Percentiles rank a stretch among this genome's conserved stretches.
These are phyloP conservation scores for Fusarium nanum DNA, from an alignment of 2,329 filamentous ascomycete species.

Conservation along the genomic window DNA sequence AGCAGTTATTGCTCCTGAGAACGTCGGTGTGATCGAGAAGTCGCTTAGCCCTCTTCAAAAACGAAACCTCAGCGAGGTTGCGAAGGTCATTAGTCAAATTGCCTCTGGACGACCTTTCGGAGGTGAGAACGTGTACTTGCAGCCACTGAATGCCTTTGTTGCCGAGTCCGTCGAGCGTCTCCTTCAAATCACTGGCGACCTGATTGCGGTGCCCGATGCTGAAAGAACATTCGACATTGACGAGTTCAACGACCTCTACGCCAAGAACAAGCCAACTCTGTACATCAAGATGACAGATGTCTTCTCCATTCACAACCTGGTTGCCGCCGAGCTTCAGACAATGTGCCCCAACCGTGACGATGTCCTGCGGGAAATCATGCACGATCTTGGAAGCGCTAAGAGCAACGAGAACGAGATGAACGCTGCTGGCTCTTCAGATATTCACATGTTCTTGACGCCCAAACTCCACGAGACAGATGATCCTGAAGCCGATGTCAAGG, in stretches of 20 bases:
- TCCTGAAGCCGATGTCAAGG: constrained; percentile 90
- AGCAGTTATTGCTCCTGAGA: constrained; percentile 88
- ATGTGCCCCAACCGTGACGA: constrained; percentile 88
- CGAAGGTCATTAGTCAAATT: constrained; percentile 91
- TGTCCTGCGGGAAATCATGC: constrained; percentile 87
- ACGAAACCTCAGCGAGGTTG: constrained; percentile 88
- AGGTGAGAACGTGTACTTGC: constrained; percentile 93
- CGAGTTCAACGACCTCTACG: constrained; percentile 97
- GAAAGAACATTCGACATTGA: constrained; percentile 97
- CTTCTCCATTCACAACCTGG: constrained; percentile 92
- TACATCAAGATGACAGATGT: constrained; percentile 99
- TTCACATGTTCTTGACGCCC: constrained; percentile 88
- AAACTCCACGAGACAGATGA: constrained; percentile 92
- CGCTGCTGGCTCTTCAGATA: constrained; percentile 86
- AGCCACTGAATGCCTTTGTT: constrained; percentile 93
- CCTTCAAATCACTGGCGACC: constrained; percentile 76
- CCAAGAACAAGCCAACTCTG: constrained; percentile 95
- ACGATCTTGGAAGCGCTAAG: constrained; percentile 95
- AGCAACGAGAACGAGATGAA: constrained; percentile 95
- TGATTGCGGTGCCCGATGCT: constrained; percentile 86
- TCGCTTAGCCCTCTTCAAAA: constrained; percentile 91
- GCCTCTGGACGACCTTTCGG: constrained; percentile 91
- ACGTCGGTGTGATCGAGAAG: constrained; percentile 91
- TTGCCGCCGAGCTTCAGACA: constrained; percentile 80
- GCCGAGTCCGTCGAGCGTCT: constrained; percentile 85